Base-by-base conservation (phyloP, 345 rosid genomes). In the Dimocarpus longan region DNA sequence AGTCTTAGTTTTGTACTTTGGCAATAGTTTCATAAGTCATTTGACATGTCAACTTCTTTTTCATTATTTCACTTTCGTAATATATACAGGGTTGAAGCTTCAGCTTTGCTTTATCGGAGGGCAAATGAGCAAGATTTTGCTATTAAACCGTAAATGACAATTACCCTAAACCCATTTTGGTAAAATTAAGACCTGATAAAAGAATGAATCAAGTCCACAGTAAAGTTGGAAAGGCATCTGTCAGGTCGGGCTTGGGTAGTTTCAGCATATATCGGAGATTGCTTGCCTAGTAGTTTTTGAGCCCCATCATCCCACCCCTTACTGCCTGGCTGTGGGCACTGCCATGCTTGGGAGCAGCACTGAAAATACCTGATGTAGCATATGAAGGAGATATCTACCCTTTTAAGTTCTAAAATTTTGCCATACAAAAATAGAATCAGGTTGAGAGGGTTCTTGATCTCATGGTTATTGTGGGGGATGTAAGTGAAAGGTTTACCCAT, bases 11-110 rank as follows among this genome's bases (percentile, higher is more conserved):
- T 68, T 84, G 59, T 52, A 63, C 32, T 19, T 37, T 19, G 39
- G 71, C 32, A 24, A 60, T 28, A 40, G 13, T 50, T 68, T 59
- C 26, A 40, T 5, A 37, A 54, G 16, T 28, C 52, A 59, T 75
- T 43, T 71, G 57, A 77, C 73, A 70, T 76, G 82, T 37, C 59
- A 79, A 28, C 40, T 77, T 46, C 65, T 8, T 65, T 15, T 18
- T 44, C 40, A 50, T 46, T 18, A 16, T 66, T 37, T 59, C 12
- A 22, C 80, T 10, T 60, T 76, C 10, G 19, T 70, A 18, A 56
- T 76, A 77, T 68, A 68, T 76, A 84, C 90, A 96, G 99, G 99
- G 99, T 96, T 86, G 99, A 96, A 89, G 99, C 99, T 62, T 94
- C 99, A 43, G 94, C 99, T 71, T 85, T 94, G 87, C 97, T 96